phyloP scores from a whole-genome alignment of 225 moss, liverwort and hornwort genomes.

The Pseudisothecium myosuroides region DNA sequence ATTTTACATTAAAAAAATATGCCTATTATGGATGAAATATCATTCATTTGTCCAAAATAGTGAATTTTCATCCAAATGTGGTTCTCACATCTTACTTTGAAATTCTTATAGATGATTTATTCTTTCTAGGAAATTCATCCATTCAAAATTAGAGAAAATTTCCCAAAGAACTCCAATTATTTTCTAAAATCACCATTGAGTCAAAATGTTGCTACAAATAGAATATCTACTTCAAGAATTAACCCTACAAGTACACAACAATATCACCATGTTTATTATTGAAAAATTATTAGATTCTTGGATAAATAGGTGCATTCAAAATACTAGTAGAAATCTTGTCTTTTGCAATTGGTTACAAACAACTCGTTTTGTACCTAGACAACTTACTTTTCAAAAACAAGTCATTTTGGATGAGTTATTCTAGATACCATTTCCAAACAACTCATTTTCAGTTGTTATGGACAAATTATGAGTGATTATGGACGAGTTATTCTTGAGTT shows the following conservation, averaged over 20 bases:
- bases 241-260: accelerated
- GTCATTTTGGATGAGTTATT: accelerated
- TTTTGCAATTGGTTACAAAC: accelerated
- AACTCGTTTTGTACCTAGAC: not conserved
- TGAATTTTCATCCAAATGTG: not conserved
- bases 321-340: not conserved
- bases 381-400: accelerated
- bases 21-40: not conserved
- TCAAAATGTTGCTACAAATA: not conserved
- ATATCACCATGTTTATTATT: not conserved
- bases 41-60: not conserved
- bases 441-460: not conserved
- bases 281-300: not conserved
- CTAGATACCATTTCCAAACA: accelerated
- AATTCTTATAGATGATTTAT: not conserved
- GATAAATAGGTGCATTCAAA: not conserved
- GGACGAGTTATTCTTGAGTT: not conserved
- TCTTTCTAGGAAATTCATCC: not conserved
- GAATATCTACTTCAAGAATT: too few relatives aligned
- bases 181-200: not conserved
- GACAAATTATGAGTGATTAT: not conserved
- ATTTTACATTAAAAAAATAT: not conserved
- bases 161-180: not conserved
- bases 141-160: not conserved
- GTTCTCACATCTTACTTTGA: not conserved